Evolutionary conservation across 2,329 filamentous ascomycete genomes (phyloP).

Genomic region (Hymenoscyphus scutula): DNA sequence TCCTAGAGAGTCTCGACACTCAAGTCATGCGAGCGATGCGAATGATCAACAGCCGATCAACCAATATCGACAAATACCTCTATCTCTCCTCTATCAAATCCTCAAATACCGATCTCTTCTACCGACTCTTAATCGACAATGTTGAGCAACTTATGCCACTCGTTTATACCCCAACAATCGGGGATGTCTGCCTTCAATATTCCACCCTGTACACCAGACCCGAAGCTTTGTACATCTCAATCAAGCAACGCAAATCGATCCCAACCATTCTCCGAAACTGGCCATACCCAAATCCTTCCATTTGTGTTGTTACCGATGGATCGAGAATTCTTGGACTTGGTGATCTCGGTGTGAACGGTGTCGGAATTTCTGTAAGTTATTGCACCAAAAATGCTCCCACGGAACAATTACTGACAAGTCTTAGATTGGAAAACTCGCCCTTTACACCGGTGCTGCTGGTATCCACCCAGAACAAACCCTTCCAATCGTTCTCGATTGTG

Average conservation of each 20-base stretch:
- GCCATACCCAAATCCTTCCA: constrained; percentile 86
- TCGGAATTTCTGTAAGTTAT: constrained; percentile 81
- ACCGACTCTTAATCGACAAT: constrained; percentile 76
- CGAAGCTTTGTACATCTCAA: constrained; percentile 94
- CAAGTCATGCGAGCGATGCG: constrained; percentile 67
- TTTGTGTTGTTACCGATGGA: constrained; percentile 94
- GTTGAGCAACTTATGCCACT: constrained; percentile 75
- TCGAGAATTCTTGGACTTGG: constrained; percentile 90
- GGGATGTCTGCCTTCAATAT: constrained; percentile 95
- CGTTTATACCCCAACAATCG: constrained; percentile 87
- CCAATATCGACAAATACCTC: constrained; percentile 77
- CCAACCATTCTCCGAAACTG: constrained; percentile 88
- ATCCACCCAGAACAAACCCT: constrained; percentile 86
- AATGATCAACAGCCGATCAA: constrained; percentile 68
- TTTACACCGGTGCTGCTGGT: constrained; percentile 94
- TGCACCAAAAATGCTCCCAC: neutral
- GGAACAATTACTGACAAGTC: constrained; percentile 10
- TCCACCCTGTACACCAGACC: constrained; percentile 93
- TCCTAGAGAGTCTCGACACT: constrained; percentile 58
- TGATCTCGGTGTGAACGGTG: constrained; percentile 93
- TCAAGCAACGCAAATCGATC: constrained; percentile 88
- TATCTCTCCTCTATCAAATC: constrained; percentile 75
- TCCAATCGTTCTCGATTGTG: constrained; percentile 65
- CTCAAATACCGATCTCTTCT: constrained; percentile 79
- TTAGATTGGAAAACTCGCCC: constrained; percentile 83